Evolutionary conservation across 805 yeast genomes (phyloP).

Genomic region (Candida easanensis): DNA sequence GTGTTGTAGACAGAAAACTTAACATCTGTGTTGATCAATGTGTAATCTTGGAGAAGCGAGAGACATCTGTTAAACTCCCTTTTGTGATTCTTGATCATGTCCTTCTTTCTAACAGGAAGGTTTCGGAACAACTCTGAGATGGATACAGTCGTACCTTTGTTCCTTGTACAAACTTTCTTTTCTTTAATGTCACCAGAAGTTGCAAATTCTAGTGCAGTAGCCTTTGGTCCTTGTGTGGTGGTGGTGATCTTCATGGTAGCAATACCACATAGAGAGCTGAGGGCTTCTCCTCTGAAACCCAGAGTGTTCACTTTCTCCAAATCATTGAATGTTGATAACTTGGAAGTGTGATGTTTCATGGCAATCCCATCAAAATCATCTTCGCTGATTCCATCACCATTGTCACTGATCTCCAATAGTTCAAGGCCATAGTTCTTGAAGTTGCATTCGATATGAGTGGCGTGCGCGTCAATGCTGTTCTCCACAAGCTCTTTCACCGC

Average conservation of each 20-base stretch:
- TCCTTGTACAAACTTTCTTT: constrained; percentile 45
- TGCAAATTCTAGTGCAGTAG: constrained; percentile 53
- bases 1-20: constrained; percentile 61
- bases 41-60: constrained; percentile 58
- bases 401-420: constrained; percentile 62
- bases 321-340: constrained; percentile 54
- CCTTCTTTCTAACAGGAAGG: constrained; percentile 81
- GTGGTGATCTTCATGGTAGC: constrained; percentile 49
- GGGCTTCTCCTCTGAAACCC: constrained; percentile 83
- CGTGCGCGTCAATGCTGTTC: constrained; percentile 78
- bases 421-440: constrained; percentile 74
- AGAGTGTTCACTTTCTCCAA: constrained; percentile 49
- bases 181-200: constrained; percentile 48
- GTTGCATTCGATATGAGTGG: constrained; percentile 62
- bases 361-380: constrained; percentile 55
- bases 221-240: constrained; percentile 52
- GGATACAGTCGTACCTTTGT: constrained; percentile 65
- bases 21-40: constrained; percentile 55
- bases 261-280: constrained; percentile 65
- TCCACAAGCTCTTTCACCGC: constrained; percentile 86
- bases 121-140: constrained; percentile 59
- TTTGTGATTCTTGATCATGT: constrained; percentile 62
- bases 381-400: constrained; percentile 61
- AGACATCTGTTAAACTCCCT: constrained; percentile 74
- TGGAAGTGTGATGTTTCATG: constrained; percentile 66